Evolutionary conservation across 208 protist genomes (phyloP).

Genomic region (Leishmania turanica): DNA sequence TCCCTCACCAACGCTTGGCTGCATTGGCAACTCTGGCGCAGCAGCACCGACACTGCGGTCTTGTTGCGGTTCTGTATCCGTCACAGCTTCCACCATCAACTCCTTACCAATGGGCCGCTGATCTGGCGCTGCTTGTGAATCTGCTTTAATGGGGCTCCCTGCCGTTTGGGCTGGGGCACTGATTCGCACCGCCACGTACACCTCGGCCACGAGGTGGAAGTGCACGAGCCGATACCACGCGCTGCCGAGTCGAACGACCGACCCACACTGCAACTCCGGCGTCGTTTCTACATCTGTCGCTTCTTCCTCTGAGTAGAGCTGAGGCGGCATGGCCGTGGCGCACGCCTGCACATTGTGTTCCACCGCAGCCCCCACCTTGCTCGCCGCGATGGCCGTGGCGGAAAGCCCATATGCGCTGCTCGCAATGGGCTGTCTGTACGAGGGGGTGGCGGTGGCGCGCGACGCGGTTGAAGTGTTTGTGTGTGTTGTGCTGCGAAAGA

Average conservation of each 20-base stretch:
- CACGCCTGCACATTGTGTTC: constrained; percentile 44
- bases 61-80: background rate
- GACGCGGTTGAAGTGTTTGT: constrained; percentile 16
- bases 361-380: constrained; percentile 43
- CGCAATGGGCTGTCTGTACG: constrained; percentile 51
- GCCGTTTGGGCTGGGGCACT: constrained; percentile 2
- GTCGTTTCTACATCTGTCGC: background rate
- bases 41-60: background rate
- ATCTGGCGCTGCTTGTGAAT: background rate
- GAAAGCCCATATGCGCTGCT: constrained; percentile 58
- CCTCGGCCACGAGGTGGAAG: constrained; percentile 72
- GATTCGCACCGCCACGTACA: constrained; percentile 65
- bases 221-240: constrained; percentile 44
- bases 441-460: constrained; percentile 43
- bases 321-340: constrained; percentile 15
- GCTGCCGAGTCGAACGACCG: constrained; percentile 38
- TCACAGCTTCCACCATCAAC: too few relatives aligned
- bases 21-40: background rate
- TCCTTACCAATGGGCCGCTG: background rate
- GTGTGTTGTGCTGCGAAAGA: constrained; percentile 52
- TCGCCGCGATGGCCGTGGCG: constrained; percentile 42
- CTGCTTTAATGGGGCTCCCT: background rate
- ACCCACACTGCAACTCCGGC: constrained; percentile 52
- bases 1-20: constrained; percentile 1
- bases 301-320: background rate